Conservation (phyloP, 805 yeast genomes). For the Helenozyma rhizophorensis region DNA sequence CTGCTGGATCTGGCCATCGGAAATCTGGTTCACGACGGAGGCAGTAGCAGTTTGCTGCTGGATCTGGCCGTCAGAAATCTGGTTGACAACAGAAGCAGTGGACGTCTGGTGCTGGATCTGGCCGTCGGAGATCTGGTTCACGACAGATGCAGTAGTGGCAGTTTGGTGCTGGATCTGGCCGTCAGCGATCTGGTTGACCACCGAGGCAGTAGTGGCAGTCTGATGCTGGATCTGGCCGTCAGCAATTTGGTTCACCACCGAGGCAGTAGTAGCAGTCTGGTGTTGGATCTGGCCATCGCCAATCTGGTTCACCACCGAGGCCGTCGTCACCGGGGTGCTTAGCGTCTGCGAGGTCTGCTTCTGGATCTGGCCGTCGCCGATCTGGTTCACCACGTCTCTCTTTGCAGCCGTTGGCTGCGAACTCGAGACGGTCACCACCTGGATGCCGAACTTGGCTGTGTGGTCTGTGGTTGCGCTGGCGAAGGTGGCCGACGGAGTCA, state of each 20-base stretch:
- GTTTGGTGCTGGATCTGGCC: slow-evolving; percentile 13
- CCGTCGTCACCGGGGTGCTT: slow-evolving; percentile 27
- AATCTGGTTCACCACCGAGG: slow-evolving; percentile 20
- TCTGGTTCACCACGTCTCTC: slow-evolving; percentile 46
- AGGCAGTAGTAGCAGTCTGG: slow-evolving; percentile 13
- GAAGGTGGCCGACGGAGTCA: slow-evolving; percentile 59
- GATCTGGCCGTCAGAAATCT: slow-evolving; percentile 25
- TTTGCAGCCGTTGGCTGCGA: slow-evolving; percentile 23
- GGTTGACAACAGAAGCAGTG: slow-evolving; percentile 19
- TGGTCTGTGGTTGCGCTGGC: slow-evolving; percentile 56
- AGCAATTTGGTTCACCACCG: slow-evolving; percentile 20
- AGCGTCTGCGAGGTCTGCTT: slow-evolving; percentile 29
- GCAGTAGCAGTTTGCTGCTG: slow-evolving; percentile 20
- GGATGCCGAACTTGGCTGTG: slow-evolving; percentile 61
- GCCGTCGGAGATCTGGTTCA: slow-evolving; percentile 45
- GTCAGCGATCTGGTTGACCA: slow-evolving; percentile 14
- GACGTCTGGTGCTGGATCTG: slow-evolving; percentile 44
- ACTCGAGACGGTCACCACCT: slow-evolving; percentile 44
- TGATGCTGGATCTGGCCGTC: slow-evolving; percentile 27
- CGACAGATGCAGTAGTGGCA: slow-evolving; percentile 30
- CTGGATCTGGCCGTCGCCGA: slow-evolving; percentile 62
- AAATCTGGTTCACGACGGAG: slow-evolving; percentile 20
- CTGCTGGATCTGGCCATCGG: slow-evolving; percentile 25
- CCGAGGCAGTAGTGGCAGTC: slow-evolving; percentile 13
- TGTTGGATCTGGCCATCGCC: slow-evolving; percentile 12